phyloP scores from a whole-genome alignment of 2,329 filamentous ascomycete genomes.

The Ophiocordyceps camponoti-floridani region DNA sequence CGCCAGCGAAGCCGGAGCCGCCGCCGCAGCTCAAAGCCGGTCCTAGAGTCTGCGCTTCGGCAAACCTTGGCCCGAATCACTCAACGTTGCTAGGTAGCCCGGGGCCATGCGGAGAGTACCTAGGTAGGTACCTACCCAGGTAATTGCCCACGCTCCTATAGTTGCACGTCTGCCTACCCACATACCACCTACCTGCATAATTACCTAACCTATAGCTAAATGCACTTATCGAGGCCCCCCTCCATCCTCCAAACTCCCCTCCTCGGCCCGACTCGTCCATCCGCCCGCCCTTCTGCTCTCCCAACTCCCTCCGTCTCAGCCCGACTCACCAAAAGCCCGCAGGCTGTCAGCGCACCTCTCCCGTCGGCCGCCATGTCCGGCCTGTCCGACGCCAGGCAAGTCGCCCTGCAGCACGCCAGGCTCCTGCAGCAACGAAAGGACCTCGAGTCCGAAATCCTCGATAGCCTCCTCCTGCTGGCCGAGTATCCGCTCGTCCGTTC shows the following conservation, averaged over 20 bases:
- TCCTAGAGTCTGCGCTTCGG: not conserved
- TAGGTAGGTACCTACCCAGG: not conserved
- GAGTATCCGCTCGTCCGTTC: conserved; percentile 28
- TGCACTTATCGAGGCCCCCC: not conserved
- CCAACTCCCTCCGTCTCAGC: not conserved
- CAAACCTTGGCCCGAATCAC: not conserved
- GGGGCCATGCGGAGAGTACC: too few species aligned
- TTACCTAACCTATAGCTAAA: not conserved
- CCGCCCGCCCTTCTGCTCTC: not conserved
- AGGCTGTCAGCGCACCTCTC: not conserved
- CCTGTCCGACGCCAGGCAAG: conserved; percentile 28
- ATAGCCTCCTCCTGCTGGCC: conserved; percentile 53
- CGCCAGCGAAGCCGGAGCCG: not conserved
- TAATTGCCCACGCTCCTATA: too few species aligned
- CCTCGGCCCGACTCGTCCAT: too few species aligned
- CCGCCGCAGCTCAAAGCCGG: not conserved
- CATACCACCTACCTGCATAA: too few species aligned
- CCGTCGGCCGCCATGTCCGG: conserved; percentile 8
- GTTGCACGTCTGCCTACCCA: too few species aligned
- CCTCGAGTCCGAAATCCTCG: conserved; percentile 55
- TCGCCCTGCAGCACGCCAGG: conserved; percentile 67
- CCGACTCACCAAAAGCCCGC: not conserved
- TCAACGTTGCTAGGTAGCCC: not conserved
- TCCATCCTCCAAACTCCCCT: not conserved
- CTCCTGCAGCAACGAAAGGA: conserved; percentile 71